Conservation (phyloP, 108 stramenopile genomes). For the Poteriospumella lacustris region DNA sequence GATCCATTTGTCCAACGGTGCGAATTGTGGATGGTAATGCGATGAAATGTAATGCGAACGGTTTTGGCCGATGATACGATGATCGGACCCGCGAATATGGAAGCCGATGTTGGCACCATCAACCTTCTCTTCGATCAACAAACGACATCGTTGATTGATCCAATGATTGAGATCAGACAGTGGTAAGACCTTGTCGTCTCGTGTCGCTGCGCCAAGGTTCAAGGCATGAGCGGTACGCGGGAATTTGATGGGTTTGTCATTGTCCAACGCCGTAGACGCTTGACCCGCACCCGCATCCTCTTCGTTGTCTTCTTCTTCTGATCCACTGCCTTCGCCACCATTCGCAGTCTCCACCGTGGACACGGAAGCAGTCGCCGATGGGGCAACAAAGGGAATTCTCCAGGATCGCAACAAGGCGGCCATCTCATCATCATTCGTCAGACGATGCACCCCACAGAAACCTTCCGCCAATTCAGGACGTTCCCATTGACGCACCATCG, state of each 20-base stretch:
- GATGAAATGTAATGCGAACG: slow-evolving; percentile 44
- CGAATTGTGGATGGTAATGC: slow-evolving; percentile 45
- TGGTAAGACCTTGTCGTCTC: slow-evolving; percentile 1
- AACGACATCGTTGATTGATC: neutral
- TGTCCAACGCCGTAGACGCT: neutral
- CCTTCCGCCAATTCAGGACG: neutral
- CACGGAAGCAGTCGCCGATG: no score
- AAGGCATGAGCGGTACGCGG: slow-evolving; percentile 9
- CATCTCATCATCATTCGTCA: neutral
- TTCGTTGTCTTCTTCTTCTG: no score
- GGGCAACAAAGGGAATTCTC: neutral
- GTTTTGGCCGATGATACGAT: slow-evolving; percentile 47
- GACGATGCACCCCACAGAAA: neutral
- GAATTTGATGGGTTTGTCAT: slow-evolving; percentile 1
- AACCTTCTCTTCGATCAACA: slow-evolving; percentile 53
- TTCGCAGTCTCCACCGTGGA: no score
- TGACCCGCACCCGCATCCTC: slow-evolving; percentile 14
- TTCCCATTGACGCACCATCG: neutral
- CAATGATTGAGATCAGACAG: neutral
- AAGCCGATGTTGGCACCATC: slow-evolving; percentile 60
- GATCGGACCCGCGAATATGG: slow-evolving; percentile 1
- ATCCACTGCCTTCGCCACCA: no score
- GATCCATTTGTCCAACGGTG: slow-evolving; percentile 33
- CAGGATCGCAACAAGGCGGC: neutral
- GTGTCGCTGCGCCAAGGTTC: slow-evolving; percentile 19